A percentile compares a stretch with the other conserved stretches of the same genome.
Evolutionary conservation across 345 rosid species (phyloP).

Genomic region (Eucalyptus viminalis): DNA sequence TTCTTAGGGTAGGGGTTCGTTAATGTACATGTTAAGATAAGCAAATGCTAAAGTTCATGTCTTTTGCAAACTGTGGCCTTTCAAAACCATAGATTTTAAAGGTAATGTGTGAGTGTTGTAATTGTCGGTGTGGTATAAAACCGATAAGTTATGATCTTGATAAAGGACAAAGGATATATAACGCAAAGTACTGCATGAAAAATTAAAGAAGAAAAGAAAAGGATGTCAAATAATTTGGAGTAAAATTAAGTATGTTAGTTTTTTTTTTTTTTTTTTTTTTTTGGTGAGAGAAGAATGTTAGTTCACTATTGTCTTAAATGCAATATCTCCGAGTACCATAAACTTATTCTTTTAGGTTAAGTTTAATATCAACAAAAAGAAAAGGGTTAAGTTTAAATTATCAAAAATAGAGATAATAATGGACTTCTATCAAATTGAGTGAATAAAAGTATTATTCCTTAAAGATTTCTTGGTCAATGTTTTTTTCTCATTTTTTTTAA

Average conservation of each 20-base stretch:
- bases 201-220: background rate
- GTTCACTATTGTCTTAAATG: background rate
- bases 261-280: too few relatives aligned
- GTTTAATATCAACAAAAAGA: too few relatives aligned
- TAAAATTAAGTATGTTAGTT: background rate
- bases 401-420: background rate
- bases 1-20: background rate
- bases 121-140: background rate
- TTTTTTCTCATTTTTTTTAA: too few relatives aligned
- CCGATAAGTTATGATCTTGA: background rate
- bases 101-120: background rate
- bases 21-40: background rate
- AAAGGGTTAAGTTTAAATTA: too few relatives aligned
- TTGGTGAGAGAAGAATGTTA: background rate
- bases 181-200: background rate
- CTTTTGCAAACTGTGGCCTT: background rate
- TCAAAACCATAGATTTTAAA: background rate
- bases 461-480: background rate
- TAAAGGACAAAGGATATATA: background rate
- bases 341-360: too few relatives aligned
- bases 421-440: background rate
- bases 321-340: rapidly evolving
- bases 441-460: background rate
- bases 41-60: background rate
- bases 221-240: background rate